Percentiles rank a stretch among this genome's conserved stretches.
Evolutionary conservation across 495 filamentous ascomycete genomes (phyloP).

Genomic region (Tuber microsphaerosporum): DNA sequence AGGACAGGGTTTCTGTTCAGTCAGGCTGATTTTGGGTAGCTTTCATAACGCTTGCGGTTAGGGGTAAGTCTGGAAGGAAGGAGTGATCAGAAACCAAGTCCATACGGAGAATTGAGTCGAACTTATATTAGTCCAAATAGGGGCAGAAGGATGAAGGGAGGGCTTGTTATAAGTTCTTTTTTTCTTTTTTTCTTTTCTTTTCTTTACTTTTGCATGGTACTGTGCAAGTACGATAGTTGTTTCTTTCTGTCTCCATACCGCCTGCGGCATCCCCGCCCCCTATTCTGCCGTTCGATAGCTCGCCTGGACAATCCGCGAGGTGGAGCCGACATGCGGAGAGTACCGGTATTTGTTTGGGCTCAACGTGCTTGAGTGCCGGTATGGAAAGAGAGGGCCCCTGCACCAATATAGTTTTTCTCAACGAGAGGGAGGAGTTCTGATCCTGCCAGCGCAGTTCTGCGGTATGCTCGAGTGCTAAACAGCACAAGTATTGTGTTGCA

Average conservation of each 20-base stretch:
- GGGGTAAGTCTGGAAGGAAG: neutral
- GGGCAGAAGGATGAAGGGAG: neutral
- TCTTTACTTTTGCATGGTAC: neutral
- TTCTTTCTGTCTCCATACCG: neutral
- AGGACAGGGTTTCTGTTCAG: neutral
- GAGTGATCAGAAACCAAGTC: neutral
- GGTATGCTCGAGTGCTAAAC: no score
- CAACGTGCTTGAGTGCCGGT: neutral
- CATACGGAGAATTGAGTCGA: neutral
- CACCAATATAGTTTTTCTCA: neutral
- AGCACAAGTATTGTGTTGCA: neutral
- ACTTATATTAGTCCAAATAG: neutral
- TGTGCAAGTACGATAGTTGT: neutral
- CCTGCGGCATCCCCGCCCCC: neutral
- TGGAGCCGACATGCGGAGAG: neutral
- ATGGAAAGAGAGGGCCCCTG: neutral
- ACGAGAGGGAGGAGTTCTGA: neutral
- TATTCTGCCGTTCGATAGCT: neutral
- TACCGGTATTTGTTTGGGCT: neutral
- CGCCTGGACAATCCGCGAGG: neutral
- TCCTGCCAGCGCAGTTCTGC: neutral
- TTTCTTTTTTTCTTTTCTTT: neutral
- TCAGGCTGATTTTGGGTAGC: neutral
- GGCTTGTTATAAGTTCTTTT: neutral
- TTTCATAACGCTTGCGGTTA: neutral